Percentiles rank a stretch among this genome's conserved stretches.
phyloP scores from a whole-genome alignment of 768 basidiomycete genomes.

The Leccinum uliginosum region DNA sequence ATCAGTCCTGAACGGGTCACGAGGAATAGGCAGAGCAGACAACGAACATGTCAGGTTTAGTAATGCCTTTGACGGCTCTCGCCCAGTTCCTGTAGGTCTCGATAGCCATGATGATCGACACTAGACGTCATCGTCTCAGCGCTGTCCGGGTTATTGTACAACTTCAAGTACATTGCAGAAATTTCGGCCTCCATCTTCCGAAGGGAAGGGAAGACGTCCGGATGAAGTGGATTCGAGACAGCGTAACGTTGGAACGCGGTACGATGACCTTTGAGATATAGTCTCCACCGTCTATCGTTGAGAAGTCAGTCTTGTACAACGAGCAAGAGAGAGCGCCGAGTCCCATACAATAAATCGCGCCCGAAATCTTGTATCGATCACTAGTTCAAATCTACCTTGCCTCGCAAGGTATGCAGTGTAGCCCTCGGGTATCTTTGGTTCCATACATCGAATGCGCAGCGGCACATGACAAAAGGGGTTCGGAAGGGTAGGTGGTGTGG shows the following conservation, averaged over 20 bases:
- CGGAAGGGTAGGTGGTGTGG: no score
- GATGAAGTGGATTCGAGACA: conserved; percentile 87
- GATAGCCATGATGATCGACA: conserved; percentile 87
- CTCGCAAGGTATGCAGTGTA: no score
- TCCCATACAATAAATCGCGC: conserved; percentile 77
- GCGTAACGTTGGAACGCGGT: conserved; percentile 79
- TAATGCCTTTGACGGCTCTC: conserved; percentile 76
- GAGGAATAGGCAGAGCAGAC: background rate
- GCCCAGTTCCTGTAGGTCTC: conserved; percentile 97
- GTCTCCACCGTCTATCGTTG: conserved; percentile 66
- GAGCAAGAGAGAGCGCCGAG: no score
- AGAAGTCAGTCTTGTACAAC: no score
- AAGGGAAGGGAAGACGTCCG: conserved; percentile 87
- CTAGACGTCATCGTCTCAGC: conserved; percentile 93
- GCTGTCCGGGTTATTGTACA: conserved; percentile 82
- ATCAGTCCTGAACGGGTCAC: background rate
- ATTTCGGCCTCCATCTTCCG: conserved; percentile 98
- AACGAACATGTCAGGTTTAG: conserved; percentile 77
- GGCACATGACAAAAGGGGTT: no score
- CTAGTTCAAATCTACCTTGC: no score
- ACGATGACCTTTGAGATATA: conserved; percentile 76
- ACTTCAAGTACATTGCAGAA: conserved; percentile 77
- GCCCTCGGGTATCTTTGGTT: no score
- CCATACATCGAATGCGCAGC: no score
- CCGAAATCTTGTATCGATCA: conserved; percentile 76